phyloP scores from a whole-genome alignment of 106 monocot genomes.

The Platanthera guangdongensis region DNA sequence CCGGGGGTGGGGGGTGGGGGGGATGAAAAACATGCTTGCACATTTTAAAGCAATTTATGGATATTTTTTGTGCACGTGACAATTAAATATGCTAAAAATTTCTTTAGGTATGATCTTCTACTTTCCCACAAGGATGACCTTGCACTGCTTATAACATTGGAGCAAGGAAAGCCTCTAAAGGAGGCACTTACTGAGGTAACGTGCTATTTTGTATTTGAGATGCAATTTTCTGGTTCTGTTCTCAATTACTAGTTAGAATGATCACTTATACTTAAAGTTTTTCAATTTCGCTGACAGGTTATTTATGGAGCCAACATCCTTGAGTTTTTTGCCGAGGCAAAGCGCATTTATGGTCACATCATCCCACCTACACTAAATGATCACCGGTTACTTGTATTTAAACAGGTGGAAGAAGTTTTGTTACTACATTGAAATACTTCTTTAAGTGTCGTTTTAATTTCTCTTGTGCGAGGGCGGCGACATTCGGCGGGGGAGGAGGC shows the following conservation, averaged over 20 bases:
- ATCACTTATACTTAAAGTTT: background rate
- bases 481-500: too few relatives aligned
- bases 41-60: background rate
- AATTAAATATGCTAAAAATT: background rate
- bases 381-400: conserved; percentile 72
- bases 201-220: background rate
- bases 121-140: conserved; percentile 83
- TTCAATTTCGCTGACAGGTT: conserved; percentile 40
- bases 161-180: conserved; percentile 92
- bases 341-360: conserved; percentile 84
- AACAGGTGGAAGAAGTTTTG: conserved; percentile 35
- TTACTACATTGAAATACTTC: background rate
- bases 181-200: conserved; percentile 85
- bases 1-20: too few relatives aligned
- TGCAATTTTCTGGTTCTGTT: background rate
- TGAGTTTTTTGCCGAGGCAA: conserved; percentile 90
- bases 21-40: background rate
- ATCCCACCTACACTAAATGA: conserved; percentile 69
- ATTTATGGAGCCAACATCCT: conserved; percentile 72
- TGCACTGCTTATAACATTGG: conserved; percentile 81
- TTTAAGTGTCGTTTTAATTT: background rate
- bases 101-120: conserved; percentile 79
- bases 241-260: background rate
- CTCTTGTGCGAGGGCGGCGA: too few relatives aligned
- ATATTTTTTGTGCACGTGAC: background rate